phyloP scores from a whole-genome alignment of 148 eudicot genomes.

The Persicaria maculosa region DNA sequence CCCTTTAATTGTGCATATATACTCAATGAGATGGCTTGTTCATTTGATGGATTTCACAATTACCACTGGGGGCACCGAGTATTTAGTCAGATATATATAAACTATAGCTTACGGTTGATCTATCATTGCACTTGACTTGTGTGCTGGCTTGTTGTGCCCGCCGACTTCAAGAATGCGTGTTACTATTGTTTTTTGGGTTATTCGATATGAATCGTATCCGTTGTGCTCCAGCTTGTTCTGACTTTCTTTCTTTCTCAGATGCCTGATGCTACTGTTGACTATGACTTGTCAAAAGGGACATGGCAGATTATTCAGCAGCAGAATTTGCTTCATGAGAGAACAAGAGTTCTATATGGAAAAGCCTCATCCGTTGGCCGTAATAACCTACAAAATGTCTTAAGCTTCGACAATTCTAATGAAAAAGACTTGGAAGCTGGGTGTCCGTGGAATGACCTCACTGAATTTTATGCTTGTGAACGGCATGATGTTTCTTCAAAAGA shows the following conservation, averaged over 20 bases:
- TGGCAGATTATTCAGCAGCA: slow-evolving; percentile 94
- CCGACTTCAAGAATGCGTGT: neutral
- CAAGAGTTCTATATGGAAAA: slow-evolving; percentile 68
- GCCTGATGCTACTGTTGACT: slow-evolving; percentile 23
- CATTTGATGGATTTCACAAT: neutral
- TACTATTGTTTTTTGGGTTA: too few species aligned
- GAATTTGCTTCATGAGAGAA: slow-evolving; percentile 78
- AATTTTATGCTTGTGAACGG: too few species aligned
- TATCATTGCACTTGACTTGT: neutral
- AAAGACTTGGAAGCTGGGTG: slow-evolving; percentile 21
- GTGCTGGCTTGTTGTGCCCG: neutral
- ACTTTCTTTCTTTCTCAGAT: slow-evolving; percentile 34
- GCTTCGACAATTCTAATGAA: slow-evolving; percentile 23
- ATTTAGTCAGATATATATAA: neutral
- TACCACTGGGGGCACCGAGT: neutral
- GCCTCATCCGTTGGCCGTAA: slow-evolving; percentile 28
- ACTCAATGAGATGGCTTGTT: neutral
- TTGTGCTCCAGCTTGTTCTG: neutral
- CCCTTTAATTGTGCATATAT: neutral
- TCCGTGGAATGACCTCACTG: too few species aligned
- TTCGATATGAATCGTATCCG: too few species aligned
- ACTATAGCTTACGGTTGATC: neutral
- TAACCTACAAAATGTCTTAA: slow-evolving; percentile 20
- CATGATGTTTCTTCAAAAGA: too few species aligned
- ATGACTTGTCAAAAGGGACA: slow-evolving; percentile 63